Base-by-base conservation (phyloP, 805 yeast genomes). In the Candida tallmaniae region DNA sequence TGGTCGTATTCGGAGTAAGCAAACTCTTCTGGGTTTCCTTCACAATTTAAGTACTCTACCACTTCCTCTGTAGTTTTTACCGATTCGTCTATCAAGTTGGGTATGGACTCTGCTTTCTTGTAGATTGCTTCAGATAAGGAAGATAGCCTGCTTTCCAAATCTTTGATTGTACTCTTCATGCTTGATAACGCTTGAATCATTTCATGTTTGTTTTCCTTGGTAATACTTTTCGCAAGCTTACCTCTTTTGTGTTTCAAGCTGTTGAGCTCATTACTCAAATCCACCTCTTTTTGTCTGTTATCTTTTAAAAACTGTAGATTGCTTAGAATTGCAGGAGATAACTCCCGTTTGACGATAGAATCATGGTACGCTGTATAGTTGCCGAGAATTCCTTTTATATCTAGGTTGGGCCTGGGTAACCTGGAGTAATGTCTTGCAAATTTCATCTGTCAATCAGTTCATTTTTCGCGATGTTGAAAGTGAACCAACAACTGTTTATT, bases 11-110 rank as follows among this genome's bases (percentile, higher is more conserved):
- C 32, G 3, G 27, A 16, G 22, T 16, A 12, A 7, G 36, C 34
- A 11, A 27, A 7, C 10, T 44, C 52, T 10, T 54, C 50, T 11
- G 48, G 55, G 14, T 51, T 53, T 45, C 73, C 45, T 2, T 47
- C 40, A 17, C 76, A 68, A 40, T 82, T 79, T 22, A 84, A 58
- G 56, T 73, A 73, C 19, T 68, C 62, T 5, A 76, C 70, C 15
- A 72, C 72, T 9, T 58, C 51, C 1, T 60, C 54, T 27, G 62
- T 50, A n/a, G 51, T 41, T 1, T 62, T 59, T 0, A 77, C 85
- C 0, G 68, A 46, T 0, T 64, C 53, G 38, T 76, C 77, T 0
- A 83, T 55, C 15, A 71, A 51, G 47, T 83, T 84, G 0, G 95
- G 95, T n/a, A 84, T 56, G 0, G 63, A 51, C 7, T 73, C 77